Base-by-base conservation (phyloP, 2,329 filamentous ascomycete genomes). In the Sporothrix inflata region DNA sequence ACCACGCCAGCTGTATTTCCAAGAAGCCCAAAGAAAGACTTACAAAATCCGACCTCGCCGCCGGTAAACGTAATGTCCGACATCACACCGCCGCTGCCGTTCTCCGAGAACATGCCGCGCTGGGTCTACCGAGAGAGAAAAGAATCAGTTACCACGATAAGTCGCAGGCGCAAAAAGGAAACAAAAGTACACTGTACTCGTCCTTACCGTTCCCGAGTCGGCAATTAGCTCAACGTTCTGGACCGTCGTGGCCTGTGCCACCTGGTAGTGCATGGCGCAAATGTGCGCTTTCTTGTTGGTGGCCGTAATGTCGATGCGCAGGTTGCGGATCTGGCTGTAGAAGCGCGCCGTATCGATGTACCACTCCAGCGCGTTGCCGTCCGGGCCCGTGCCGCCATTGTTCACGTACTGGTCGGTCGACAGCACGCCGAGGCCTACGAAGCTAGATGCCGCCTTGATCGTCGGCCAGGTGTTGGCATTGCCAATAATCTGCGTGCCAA, bases 31-130 rank as follows among this genome's bases (percentile, higher is more conserved):
- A n/a, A n/a, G n/a, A n/a, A n/a, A n/a, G n/a, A n/a, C n/a, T n/a
- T n/a, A 77, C 87, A 87, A 55, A 85, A 84, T 69, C 88, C 89
- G 69, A 86, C 83, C 8, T 83, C 80, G 60, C 90, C 90, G 71
- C 89, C 89, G 69, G 84, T 86, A 19, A 47, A 47, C 11, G 45
- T 47, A 12, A 47, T 19, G 14, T 47, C 45, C 12, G 45, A 47
- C 12, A 47, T 47, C 9, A 16, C 12, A 5, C 45, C 45, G 2
- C 45, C 45, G 19, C 45, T 47, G 14, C 45, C 45, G 19, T 47
- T 47, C 14, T 47, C 45, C 12, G 45, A 16, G 14, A 47, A 47
- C 45, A 47, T 47, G 45, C 45, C 45, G 45, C 11, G 11, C 19
- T 47, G 45, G 14, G 11, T 47, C 45, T 47, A n/a, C n/a, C n/a